Evolutionary conservation across 1,284 basidiomycete species (phyloP), one percentile per base, ranked within the genome.

Genomic region (Tilletia indica): DNA sequence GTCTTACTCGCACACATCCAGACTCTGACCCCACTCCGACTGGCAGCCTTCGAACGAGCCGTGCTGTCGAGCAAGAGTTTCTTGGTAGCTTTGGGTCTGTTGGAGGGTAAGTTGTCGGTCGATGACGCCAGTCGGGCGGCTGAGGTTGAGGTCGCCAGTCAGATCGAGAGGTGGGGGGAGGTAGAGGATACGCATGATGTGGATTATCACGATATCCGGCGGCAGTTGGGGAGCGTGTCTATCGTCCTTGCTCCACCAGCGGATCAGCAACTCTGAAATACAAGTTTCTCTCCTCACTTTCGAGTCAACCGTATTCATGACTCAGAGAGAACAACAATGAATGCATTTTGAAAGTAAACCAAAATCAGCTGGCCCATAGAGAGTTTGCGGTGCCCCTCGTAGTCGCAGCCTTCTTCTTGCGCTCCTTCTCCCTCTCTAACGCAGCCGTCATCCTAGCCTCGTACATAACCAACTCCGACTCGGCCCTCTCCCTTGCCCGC

Each of bases 101-200:
- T 96, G 36, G 89, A 89, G 78, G 90, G 90, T 47, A 89, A 88
- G 70, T 58, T 78, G 11, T 67, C 89, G 2, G 92, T 91, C 0
- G 92, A 99, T 77, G 87, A 94, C 82, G 96, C 97, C 1, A 89
- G 93, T 0, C 85, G 90, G 69, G 93, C 92, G 0, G 89, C 93
- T 4, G 91, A 93, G 73, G 96, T 97, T 8, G 97, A 99, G 85
- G 95, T 99, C 0, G 88, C 91, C 72, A 94, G 92, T 82, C 97
- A 99, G 86, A 97, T 97, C 74, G 89, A 96, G 85, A 88, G 90
- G 68, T 99, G 97, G 97, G 97, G 97, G 34, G 94, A 97, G 85
- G 97, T 99, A 0, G 97, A 99, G 87, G 97, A 99, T 85, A 93
- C 71, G 34, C 77, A 71, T 49, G 71, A 72, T 68, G 96, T 99